Evolutionary conservation across 257 asterid species (phyloP), one percentile per base, ranked within the genome.

Genomic region (Nicotiana noctiflora): DNA sequence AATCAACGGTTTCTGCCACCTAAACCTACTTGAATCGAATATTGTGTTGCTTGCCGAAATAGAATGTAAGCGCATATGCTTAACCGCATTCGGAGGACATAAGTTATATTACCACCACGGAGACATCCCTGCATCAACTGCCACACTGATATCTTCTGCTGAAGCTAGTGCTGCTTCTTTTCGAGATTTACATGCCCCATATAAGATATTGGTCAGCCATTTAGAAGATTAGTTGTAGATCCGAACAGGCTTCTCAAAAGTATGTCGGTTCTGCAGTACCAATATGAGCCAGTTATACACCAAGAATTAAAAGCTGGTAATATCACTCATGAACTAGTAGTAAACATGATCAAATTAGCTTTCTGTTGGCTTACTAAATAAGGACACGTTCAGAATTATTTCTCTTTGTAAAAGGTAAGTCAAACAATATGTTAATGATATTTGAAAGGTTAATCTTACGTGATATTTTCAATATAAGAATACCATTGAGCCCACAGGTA

Each of bases 181-280:
- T 15, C 23, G 1, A 29, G 78, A 74, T 49, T 46, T 74, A 49
- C 78, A 46, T 49, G 83, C 56, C 55, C 65, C 70, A 17, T 46
- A 51, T 17, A 31, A 52, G 55, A 40, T 37, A 51, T 65, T 66
- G 68, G 57, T 55, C 81, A 74, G 40, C 51, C 78, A 74, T 23
- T 46, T 74, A 25, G 78, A 49, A 74, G 78, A 74, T 81, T 84
- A 91, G 80, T 90, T 91, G 89, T 91, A 91, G 86, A 91, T 90
- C 85, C 90, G 90, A 84, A 91, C 93, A 9, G 96, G 89, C 91
- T 86, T 91, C 92, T 91, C 96, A 82, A 82, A 87, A 59, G 93
- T 79, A 81, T 88, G 93, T 77, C 96, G 96, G 82, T 87, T 88
- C 93, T 91, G 93, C 89, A 86, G 63, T 53, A 68, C 63, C 62